Evolutionary conservation across 2,329 filamentous ascomycete species (phyloP).

Genomic region (Nectriaceae sp.): DNA sequence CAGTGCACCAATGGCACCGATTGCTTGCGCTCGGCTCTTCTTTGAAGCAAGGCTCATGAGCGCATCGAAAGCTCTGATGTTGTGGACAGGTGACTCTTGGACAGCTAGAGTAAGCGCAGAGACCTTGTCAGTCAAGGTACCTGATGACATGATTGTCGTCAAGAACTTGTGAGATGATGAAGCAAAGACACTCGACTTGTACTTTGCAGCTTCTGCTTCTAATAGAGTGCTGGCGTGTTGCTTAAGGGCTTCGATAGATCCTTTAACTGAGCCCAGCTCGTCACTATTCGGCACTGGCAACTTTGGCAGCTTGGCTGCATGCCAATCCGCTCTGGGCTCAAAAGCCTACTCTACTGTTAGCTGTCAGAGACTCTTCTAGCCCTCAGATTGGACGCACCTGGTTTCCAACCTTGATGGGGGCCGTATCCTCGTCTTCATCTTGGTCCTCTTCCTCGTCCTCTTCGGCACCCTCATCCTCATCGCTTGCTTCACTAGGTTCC

Average conservation of each 20-base stretch:
- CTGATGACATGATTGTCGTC: slow-evolving; percentile 93
- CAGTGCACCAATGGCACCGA: slow-evolving; percentile 87
- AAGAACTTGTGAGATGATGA: slow-evolving; percentile 95
- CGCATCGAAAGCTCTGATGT: slow-evolving; percentile 83
- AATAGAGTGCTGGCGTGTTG: slow-evolving; percentile 74
- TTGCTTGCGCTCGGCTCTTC: slow-evolving; percentile 87
- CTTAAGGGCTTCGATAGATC: slow-evolving; percentile 56
- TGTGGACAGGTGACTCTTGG: slow-evolving; percentile 95
- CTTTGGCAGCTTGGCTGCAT: slow-evolving; percentile 45
- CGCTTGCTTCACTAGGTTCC: slow-evolving; percentile 37
- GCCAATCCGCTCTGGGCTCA: slow-evolving; percentile 61
- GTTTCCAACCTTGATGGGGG: slow-evolving; percentile 32
- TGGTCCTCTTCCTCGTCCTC: slow-evolving; percentile 38
- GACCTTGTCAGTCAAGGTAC: slow-evolving; percentile 94
- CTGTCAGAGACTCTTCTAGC: no score
- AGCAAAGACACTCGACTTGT: slow-evolving; percentile 71
- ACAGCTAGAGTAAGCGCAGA: slow-evolving; percentile 92
- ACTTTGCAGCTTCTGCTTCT: slow-evolving; percentile 75
- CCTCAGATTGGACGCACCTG: slow-evolving; percentile 34
- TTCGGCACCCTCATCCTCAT: slow-evolving; percentile 37
- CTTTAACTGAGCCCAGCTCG: slow-evolving; percentile 44
- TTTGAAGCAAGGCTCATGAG: slow-evolving; percentile 84
- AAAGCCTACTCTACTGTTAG: slow-evolving; percentile 50
- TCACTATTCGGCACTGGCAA: slow-evolving; percentile 49
- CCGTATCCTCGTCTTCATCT: slow-evolving; percentile 33